phyloP scores from a whole-genome alignment of 352 stramenopile genomes.

The Phytophthora vignae region DNA sequence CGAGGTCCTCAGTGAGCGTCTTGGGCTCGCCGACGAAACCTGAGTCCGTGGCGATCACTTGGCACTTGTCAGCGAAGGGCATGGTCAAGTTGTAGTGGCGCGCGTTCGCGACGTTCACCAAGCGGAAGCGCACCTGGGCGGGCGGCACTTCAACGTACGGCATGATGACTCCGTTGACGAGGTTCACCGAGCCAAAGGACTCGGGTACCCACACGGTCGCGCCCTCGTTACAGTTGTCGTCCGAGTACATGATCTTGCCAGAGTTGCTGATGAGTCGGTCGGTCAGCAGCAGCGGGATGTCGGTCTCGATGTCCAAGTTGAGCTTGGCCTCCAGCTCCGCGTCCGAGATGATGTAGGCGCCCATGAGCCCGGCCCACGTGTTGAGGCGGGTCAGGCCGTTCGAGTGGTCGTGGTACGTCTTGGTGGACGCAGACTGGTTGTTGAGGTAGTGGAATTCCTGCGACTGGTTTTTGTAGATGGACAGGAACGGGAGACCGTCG shows the following conservation, averaged over 20 bases:
- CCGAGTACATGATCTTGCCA: constrained; percentile 59
- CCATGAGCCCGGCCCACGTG: constrained; percentile 61
- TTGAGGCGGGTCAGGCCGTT: constrained; percentile 67
- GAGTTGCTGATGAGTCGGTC: constrained; percentile 53
- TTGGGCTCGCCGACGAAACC: constrained; percentile 69
- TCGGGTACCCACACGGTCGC: constrained; percentile 60
- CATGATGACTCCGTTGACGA: constrained; percentile 70
- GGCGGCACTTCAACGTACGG: constrained; percentile 69
- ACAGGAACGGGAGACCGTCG: constrained; percentile 56
- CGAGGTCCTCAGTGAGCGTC: constrained; percentile 41
- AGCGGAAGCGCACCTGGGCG: constrained; percentile 72
- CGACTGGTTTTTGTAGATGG: constrained; percentile 70
- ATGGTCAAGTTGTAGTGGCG: constrained; percentile 84
- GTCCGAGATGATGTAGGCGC: constrained; percentile 64
- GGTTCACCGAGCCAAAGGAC: constrained; percentile 62
- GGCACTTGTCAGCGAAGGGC: constrained; percentile 71
- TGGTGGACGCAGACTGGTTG: constrained; percentile 66
- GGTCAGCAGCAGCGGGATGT: constrained; percentile 56
- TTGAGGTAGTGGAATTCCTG: constrained; percentile 58
- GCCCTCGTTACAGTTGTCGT: constrained; percentile 51
- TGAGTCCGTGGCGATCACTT: constrained; percentile 66
- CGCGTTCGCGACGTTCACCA: constrained; percentile 70
- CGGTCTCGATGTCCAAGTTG: constrained; percentile 62
- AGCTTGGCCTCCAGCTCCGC: constrained; percentile 43
- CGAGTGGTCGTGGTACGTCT: constrained; percentile 68